These are phyloP conservation scores for Calocera viscosa DNA, from an alignment of 768 basidiomycete species.

Conservation along the genomic window DNA sequence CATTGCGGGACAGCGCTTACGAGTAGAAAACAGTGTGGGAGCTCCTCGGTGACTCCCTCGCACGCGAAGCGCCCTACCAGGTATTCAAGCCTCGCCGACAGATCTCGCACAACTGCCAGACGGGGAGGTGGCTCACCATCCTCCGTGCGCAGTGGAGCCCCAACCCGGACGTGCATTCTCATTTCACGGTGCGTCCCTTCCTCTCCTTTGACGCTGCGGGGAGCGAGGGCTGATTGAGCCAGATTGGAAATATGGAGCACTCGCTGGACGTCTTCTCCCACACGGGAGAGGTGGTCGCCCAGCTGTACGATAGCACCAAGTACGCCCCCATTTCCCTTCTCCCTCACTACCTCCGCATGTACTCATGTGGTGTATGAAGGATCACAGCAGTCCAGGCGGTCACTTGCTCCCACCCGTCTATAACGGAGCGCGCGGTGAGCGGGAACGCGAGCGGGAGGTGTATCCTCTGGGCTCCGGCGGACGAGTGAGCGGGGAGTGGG, in stretches of 20 bases:
- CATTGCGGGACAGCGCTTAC: conserved; percentile 1
- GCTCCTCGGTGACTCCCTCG: conserved; percentile 40
- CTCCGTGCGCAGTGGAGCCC: conserved; percentile 65
- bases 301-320: conserved; percentile 46
- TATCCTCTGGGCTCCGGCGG: conserved; percentile 56
- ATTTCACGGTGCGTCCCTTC: conserved; percentile 53
- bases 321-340: conserved; percentile 23
- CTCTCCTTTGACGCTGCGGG: background rate
- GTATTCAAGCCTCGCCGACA: conserved; percentile 51
- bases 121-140: conserved; percentile 68
- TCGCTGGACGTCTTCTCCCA: conserved; percentile 60
- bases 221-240: background rate
- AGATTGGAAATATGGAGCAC: conserved; percentile 74
- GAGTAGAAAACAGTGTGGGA: conserved; percentile 54
- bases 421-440: conserved; percentile 60
- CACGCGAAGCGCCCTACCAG: conserved; percentile 36
- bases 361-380: conserved; percentile 28
- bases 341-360: background rate
- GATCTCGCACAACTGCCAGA: conserved; percentile 66
- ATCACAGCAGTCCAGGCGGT: conserved; percentile 81
- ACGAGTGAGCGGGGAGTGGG: background rate
- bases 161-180: conserved; percentile 68
- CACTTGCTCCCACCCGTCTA: conserved; percentile 69
- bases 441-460: conserved; percentile 73
- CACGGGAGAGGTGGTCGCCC: conserved; percentile 63